Base-by-base conservation (phyloP, 1,284 basidiomycete genomes). In the Inonotus hispidus region DNA sequence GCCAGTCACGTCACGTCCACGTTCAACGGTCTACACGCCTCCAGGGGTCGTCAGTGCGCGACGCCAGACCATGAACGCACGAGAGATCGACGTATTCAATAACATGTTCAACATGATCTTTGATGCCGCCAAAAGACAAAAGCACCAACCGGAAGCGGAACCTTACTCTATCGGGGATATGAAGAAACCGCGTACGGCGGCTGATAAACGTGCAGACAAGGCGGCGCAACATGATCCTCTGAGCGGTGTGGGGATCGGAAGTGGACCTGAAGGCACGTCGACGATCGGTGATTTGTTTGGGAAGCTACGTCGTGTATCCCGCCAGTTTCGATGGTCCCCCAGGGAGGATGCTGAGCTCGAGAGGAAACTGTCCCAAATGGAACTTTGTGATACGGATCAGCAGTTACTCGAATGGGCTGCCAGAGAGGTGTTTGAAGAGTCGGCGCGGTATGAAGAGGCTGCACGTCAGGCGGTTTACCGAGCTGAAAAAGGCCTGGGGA, bases 351-450 rank as follows among this genome's bases (percentile, higher is more conserved):
- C 83, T 65, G 77, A 82, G 60, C 74, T 63, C 23, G 92, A 93
- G 67, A 75, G 80, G 38, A 85, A 90, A 68, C 85, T 84, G 69
- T 91, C 93, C 69, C 82, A 84, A 63, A 88, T 95, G 76, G 81
- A 87, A 53, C 67, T 82, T 5, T 89, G 89, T 65, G 73, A 78
- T 23, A 87, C 82, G 1, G 91, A 94, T 68, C 75, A 83, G 54
- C 82, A 90, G 60, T 77, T 95, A 29, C 75, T 95, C 39, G 79
- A 84, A 46, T 95, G 92, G 92, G 84, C 90, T 11, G 77, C 81
- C 68, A 72, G 76, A 19, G 83, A 88, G 61, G 83, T 94, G 1
- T 93, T 93, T 69, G 79, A 73, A 35, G 79, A 83, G 65, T 81
- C 81, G 2, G 70, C 74, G 65, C 69, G 69, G 54, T 82, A 79